phyloP scores from a whole-genome alignment of 176 grass and related monocot species.

The Aechmea fasciata region DNA sequence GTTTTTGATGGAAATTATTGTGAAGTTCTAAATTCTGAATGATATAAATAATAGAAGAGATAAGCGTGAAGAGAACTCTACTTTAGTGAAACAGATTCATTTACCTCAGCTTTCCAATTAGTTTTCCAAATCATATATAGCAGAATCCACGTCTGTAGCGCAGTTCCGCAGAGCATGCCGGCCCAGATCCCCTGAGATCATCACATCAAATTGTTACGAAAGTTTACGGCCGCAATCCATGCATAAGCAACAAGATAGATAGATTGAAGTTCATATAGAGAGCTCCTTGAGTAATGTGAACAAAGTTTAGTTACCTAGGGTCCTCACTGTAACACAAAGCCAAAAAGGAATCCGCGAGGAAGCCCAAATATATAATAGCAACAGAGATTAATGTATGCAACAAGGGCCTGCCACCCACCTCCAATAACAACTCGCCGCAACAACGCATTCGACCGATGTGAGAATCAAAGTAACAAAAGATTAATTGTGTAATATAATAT shows the following conservation, averaged over 20 bases:
- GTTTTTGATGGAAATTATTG: too few relatives aligned
- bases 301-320: background rate
- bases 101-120: conserved; percentile 12
- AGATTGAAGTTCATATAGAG: too few relatives aligned
- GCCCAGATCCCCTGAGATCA: conserved; percentile 59
- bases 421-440: conserved; percentile 38
- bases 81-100: background rate
- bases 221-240: background rate
- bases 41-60: too few relatives aligned
- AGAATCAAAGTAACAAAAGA: background rate
- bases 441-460: background rate
- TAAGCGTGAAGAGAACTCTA: too few relatives aligned
- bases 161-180: conserved; percentile 44
- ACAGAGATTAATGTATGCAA: conserved; percentile 50
- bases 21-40: too few relatives aligned
- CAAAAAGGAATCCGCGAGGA: conserved; percentile 47
- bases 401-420: conserved; percentile 68
- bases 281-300: too few relatives aligned
- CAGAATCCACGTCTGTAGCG: conserved; percentile 48
- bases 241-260: too few relatives aligned
- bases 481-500: conserved; percentile 2
- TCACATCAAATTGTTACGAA: background rate
- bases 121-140: conserved; percentile 16
- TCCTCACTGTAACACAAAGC: conserved; percentile 37
- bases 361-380: conserved; percentile 54